Conservation (phyloP, 495 filamentous ascomycete species). For the Podospora didyma region DNA sequence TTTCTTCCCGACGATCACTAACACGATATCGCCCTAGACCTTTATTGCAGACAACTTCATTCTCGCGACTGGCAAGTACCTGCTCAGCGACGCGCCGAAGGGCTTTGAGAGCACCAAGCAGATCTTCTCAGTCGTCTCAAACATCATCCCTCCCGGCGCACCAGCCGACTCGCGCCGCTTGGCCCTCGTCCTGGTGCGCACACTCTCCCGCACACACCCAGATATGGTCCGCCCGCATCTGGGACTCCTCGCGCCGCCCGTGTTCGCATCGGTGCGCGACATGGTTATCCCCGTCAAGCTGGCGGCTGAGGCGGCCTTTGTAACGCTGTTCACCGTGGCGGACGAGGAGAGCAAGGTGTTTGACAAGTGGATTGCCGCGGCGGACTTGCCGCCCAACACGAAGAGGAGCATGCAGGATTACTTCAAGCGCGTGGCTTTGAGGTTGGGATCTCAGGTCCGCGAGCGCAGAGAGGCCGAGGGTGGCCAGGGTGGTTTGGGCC, state of each 20-base stretch:
- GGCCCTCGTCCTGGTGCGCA: slow-evolving; percentile 84
- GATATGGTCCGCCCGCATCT: slow-evolving; percentile 79
- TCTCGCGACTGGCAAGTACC: slow-evolving; percentile 91
- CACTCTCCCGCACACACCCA: slow-evolving; percentile 68
- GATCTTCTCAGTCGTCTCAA: slow-evolving; percentile 71
- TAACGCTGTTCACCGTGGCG: slow-evolving; percentile 89
- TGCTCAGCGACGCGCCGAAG: slow-evolving; percentile 62
- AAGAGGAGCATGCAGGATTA: slow-evolving; percentile 96
- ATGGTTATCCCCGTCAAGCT: slow-evolving; percentile 94
- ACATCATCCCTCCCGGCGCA: slow-evolving; percentile 69
- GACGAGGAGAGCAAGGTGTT: slow-evolving; percentile 83
- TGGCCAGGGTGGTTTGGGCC: slow-evolving; percentile 76
- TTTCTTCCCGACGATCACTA: background rate
- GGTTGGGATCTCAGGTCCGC: slow-evolving; percentile 75
- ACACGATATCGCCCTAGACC: slow-evolving; percentile 41
- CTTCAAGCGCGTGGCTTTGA: slow-evolving; percentile 86
- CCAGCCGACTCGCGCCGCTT: slow-evolving; percentile 81
- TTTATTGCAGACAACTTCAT: slow-evolving; percentile 87
- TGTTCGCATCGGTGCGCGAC: slow-evolving; percentile 89
- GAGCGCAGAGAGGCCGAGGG: slow-evolving; percentile 89
- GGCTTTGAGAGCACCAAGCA: slow-evolving; percentile 67
- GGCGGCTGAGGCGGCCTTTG: slow-evolving; percentile 88
- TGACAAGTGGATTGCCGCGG: slow-evolving; percentile 72
- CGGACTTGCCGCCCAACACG: slow-evolving; percentile 57
- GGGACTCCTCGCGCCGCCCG: slow-evolving; percentile 67